A percentile compares a stretch with the other conserved stretches of the same genome.
Conservation (phyloP, 164 flowering plant genomes). For the Stephania yunnanensis region DNA sequence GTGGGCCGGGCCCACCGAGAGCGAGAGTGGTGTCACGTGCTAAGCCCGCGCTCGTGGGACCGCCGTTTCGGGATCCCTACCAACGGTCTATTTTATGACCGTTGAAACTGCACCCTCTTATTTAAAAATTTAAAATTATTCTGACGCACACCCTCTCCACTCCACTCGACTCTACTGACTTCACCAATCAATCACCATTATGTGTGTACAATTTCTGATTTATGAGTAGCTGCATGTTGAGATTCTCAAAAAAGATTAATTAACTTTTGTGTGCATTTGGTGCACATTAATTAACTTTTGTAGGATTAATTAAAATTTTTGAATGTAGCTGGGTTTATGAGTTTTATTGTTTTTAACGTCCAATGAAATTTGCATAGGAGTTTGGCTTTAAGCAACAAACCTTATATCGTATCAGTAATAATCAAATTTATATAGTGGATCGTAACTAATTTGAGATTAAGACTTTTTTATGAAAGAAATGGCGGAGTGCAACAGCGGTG, state of each 20-base stretch:
- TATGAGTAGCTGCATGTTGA: not conserved
- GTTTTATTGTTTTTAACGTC: no score
- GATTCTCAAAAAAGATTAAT: constrained; percentile 10
- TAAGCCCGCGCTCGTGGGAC: not conserved
- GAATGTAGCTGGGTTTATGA: no score
- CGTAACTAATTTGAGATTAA: no score
- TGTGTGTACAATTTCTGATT: not conserved
- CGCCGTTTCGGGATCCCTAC: constrained; percentile 7
- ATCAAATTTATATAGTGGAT: no score
- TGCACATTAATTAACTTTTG: not conserved
- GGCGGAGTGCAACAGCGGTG: no score
- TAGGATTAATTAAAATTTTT: no score
- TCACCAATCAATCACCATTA: not conserved
- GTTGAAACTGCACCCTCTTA: not conserved
- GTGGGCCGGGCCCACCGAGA: not conserved
- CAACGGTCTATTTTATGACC: constrained; percentile 11
- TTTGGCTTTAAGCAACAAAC: no score
- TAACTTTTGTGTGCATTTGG: no score
- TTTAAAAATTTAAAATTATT: constrained; percentile 2
- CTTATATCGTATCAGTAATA: no score
- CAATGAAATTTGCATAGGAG: no score
- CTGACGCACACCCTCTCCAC: not conserved
- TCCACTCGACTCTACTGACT: not conserved
- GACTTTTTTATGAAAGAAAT: no score
- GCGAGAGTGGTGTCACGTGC: not conserved